A percentile compares a stretch with the other conserved stretches of the same genome.
phyloP scores from a whole-genome alignment of 2,329 filamentous ascomycete genomes.

The Penicillium freii region DNA sequence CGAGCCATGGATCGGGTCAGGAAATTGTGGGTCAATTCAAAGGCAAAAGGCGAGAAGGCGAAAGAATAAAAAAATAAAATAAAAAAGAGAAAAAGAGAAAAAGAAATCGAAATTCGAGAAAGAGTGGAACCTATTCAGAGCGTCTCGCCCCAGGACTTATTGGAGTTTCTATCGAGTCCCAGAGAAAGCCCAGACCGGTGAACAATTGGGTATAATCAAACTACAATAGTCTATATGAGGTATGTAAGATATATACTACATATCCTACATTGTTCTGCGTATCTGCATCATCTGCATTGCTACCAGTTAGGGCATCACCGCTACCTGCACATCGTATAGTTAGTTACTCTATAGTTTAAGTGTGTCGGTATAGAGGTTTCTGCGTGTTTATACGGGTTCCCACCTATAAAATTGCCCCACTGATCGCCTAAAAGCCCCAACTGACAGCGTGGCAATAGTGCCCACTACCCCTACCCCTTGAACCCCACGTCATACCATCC shows the following conservation, averaged over 20 bases:
- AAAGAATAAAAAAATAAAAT: constrained; percentile 4
- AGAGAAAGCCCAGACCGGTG: background rate
- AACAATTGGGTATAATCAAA: background rate
- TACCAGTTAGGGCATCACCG: constrained; percentile 4
- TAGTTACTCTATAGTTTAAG: too few species aligned
- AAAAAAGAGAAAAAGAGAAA: background rate
- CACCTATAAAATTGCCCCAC: background rate
- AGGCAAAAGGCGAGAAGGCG: constrained; percentile 15
- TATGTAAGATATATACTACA: background rate
- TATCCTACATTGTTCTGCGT: background rate
- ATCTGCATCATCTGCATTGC: background rate
- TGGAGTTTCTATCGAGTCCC: background rate
- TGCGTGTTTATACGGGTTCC: background rate
- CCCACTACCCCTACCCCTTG: background rate
- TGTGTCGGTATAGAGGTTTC: background rate
- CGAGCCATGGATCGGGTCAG: constrained; percentile 19
- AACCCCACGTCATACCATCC: constrained; percentile 17
- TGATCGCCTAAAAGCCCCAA: background rate
- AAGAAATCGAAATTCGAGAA: background rate
- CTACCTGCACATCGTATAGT: background rate
- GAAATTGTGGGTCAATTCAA: constrained; percentile 17
- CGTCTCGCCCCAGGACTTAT: background rate
- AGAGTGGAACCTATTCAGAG: constrained; percentile 14
- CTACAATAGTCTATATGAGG: background rate
- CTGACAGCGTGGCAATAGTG: constrained; percentile 12